These are phyloP conservation scores for Penicillium sp. DNA, from an alignment of 2,329 filamentous ascomycete species.

Conservation along the genomic window DNA sequence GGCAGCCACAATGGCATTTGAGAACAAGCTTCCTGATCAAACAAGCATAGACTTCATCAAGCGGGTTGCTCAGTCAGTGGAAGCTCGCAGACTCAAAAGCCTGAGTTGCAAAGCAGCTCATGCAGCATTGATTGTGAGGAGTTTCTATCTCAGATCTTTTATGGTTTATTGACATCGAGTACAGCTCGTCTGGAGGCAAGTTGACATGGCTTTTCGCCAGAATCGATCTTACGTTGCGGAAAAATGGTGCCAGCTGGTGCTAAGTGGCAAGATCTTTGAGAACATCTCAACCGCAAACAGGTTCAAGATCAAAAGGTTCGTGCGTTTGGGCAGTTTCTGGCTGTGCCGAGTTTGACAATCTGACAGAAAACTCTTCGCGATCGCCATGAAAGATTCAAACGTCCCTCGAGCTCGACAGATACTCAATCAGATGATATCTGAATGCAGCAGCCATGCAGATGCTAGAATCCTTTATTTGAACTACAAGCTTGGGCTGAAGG, in stretches of 20 bases:
- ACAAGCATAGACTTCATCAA: conserved; percentile 33
- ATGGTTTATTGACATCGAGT: neutral
- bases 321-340: too few species aligned
- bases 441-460: too few species aligned
- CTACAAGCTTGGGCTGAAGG: too few species aligned
- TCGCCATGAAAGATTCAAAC: too few species aligned
- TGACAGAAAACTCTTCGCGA: too few species aligned
- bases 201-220: conserved; percentile 57
- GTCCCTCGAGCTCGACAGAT: too few species aligned
- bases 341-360: too few species aligned
- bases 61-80: conserved; percentile 31
- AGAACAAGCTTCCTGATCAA: conserved; percentile 45
- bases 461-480: too few species aligned
- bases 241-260: conserved; percentile 66
- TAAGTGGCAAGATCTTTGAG: conserved; percentile 60
- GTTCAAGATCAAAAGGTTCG: conserved; percentile 46
- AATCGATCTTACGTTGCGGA: conserved; percentile 50
- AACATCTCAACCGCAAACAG: conserved; percentile 62
- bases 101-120: conserved; percentile 59
- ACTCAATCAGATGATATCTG: too few species aligned
- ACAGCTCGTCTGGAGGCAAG: conserved; percentile 75
- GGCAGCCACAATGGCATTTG: neutral
- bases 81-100: conserved; percentile 43
- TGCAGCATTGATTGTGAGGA: conserved; percentile 40
- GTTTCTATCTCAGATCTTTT: neutral